A percentile compares a stretch with the other conserved stretches of the same genome.
Evolutionary conservation across 192 early-diverging fungal species (phyloP).

Genomic region (Entomortierella parvispora): DNA sequence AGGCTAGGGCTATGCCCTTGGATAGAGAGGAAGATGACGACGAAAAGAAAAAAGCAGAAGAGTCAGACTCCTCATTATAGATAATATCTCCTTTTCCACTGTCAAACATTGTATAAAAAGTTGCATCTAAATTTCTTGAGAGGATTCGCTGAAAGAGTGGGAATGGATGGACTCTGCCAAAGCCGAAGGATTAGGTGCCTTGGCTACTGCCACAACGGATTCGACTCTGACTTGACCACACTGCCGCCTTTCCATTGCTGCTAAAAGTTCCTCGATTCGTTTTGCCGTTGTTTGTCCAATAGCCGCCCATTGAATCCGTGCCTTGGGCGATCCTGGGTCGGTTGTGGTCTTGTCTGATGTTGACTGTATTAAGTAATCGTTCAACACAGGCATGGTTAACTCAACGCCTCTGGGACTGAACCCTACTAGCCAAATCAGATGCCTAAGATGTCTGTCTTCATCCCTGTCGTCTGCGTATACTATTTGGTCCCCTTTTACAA

Average conservation of each 20-base stretch:
- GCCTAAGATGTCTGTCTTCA: not conserved
- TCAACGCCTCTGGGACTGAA: slow-evolving; percentile 47
- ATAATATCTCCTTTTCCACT: too few species aligned
- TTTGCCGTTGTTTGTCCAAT: slow-evolving; percentile 37
- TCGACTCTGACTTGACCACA: not conserved
- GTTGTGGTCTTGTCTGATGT: too few species aligned
- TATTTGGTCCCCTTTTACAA: not conserved
- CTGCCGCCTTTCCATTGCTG: not conserved
- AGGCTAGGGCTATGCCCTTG: not conserved
- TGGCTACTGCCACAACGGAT: slow-evolving; percentile 10
- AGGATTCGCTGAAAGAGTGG: not conserved
- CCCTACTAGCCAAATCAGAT: slow-evolving; percentile 33
- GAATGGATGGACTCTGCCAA: slow-evolving; percentile 21
- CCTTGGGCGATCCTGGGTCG: too few species aligned
- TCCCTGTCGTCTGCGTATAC: too few species aligned
- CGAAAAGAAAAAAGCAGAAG: slow-evolving; percentile 5
- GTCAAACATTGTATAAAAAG: too few species aligned
- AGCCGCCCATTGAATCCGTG: slow-evolving; percentile 17
- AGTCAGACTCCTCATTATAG: slow-evolving; percentile 40
- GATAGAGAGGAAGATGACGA: not conserved
- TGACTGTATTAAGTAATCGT: not conserved
- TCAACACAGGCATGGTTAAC: not conserved
- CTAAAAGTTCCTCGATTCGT: slow-evolving; percentile 19
- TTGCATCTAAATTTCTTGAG: not conserved
- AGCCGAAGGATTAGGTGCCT: slow-evolving; percentile 16